Conservation (phyloP, 139 green algal species). For the Micromonas commoda region DNA sequence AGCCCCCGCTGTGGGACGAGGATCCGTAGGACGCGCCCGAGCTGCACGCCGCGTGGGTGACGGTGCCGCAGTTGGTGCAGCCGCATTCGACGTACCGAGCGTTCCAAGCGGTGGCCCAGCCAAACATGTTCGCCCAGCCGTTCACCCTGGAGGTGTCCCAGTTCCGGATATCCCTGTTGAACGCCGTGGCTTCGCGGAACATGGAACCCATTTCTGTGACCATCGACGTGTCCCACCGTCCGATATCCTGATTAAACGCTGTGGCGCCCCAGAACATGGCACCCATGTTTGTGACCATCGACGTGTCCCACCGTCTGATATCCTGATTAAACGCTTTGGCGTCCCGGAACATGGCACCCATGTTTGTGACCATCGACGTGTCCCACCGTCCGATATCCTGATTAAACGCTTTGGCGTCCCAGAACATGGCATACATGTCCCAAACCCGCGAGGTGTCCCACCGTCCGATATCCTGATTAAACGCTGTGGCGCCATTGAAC, state of each 20-base stretch:
- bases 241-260: slow-evolving; percentile 22
- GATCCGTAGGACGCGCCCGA: no score
- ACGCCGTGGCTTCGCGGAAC: slow-evolving; percentile 16
- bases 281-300: slow-evolving; percentile 19
- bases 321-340: slow-evolving; percentile 22
- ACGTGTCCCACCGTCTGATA: slow-evolving; percentile 14
- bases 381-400: no score
- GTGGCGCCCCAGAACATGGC: slow-evolving; percentile 25
- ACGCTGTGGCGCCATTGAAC: slow-evolving; percentile 19
- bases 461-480: slow-evolving; percentile 27
- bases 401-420: no score
- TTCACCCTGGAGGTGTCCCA: slow-evolving; percentile 25
- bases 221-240: not conserved
- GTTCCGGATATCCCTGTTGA: slow-evolving; percentile 20
- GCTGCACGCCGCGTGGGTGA: no score
- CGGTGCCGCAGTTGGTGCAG: no score
- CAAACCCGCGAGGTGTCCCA: no score
- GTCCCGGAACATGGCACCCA: slow-evolving; percentile 16
- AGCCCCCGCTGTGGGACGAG: no score
- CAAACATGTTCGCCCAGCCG: slow-evolving; percentile 32
- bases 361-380: slow-evolving; percentile 11
- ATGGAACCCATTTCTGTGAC: slow-evolving; percentile 31
- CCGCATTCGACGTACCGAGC: no score
- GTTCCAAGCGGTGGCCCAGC: slow-evolving; percentile 15
- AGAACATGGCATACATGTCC: no score